Conservation (phyloP, 177 flowering plant genomes). For the Vitis hybrid region DNA sequence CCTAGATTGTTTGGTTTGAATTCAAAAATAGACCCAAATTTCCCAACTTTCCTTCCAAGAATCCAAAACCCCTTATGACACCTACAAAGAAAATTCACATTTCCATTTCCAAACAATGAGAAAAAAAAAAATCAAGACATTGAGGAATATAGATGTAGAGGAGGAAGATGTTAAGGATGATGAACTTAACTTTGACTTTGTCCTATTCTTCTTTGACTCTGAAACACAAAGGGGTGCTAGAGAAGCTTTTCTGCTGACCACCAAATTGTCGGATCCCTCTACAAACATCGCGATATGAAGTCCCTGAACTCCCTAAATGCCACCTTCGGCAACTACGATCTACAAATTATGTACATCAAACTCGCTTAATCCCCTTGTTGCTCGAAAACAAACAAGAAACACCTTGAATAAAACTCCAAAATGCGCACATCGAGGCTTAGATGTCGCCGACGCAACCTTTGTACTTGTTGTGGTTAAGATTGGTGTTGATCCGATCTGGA, state of each 20-base stretch:
- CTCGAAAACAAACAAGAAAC: conserved; percentile 48
- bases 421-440: conserved; percentile 62
- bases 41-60: too few species aligned
- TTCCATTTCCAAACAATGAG: too few species aligned
- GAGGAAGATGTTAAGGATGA: conserved; percentile 34
- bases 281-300: conserved; percentile 50
- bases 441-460: conserved; percentile 55
- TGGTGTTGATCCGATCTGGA: conserved; percentile 59
- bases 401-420: conserved; percentile 53
- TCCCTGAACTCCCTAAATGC: conserved; percentile 52
- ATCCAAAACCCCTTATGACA: too few species aligned
- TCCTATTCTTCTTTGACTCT: neutral
- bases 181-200: conserved; percentile 11
- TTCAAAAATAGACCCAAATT: too few species aligned
- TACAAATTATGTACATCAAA: conserved; percentile 58
- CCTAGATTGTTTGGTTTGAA: too few species aligned
- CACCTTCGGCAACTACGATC: conserved; percentile 56
- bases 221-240: conserved; percentile 45
- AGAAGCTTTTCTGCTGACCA: conserved; percentile 42
- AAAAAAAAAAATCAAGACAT: too few species aligned
- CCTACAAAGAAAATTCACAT: too few species aligned
- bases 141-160: conserved; percentile 14
- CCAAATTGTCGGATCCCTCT: conserved; percentile 44
- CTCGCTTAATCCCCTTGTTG: conserved; percentile 65
- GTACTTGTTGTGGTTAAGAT: conserved; percentile 53